A percentile compares a stretch with the other conserved stretches of the same genome.
Evolutionary conservation across 164 flowering plant genomes (phyloP).

Genomic region (Aristolochia contorta): DNA sequence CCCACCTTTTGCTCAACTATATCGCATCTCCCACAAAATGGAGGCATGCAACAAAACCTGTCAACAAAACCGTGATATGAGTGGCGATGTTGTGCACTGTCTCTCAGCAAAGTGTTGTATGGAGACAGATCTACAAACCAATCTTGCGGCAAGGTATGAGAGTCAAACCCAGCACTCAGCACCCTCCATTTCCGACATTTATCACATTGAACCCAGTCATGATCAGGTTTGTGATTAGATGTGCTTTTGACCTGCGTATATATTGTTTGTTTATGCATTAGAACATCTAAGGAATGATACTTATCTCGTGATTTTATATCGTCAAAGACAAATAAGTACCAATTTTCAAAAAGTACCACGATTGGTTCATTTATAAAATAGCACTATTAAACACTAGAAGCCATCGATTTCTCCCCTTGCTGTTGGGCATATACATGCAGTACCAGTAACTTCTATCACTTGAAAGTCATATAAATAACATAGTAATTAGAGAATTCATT

Average conservation of each 20-base stretch:
- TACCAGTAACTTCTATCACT: too few species aligned
- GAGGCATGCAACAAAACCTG: conserved; percentile 53
- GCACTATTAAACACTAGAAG: too few species aligned
- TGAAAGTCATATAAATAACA: too few species aligned
- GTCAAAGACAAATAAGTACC: too few species aligned
- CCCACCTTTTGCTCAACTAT: conserved; percentile 32
- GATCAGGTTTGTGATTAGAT: conserved; percentile 32
- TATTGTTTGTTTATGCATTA: not conserved
- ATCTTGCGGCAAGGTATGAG: conserved; percentile 24
- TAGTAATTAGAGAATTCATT: too few species aligned
- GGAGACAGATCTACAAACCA: conserved; percentile 23
- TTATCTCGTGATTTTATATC: not conserved
- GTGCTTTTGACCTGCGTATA: conserved; percentile 24
- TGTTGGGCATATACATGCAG: too few species aligned
- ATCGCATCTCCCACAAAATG: conserved; percentile 33
- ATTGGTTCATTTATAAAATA: too few species aligned
- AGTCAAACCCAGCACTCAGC: conserved; percentile 26
- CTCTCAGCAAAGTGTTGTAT: not conserved
- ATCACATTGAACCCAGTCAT: conserved; percentile 62
- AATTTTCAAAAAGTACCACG: too few species aligned
- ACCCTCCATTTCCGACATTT: conserved; percentile 62
- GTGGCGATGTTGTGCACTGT: not conserved
- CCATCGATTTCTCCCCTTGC: too few species aligned
- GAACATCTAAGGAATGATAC: not conserved
- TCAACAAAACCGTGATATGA: not conserved